These are phyloP conservation scores for Ampelocalamus luodianensis DNA, from an alignment of 176 grass and related monocot genomes.

Conservation along the genomic window DNA sequence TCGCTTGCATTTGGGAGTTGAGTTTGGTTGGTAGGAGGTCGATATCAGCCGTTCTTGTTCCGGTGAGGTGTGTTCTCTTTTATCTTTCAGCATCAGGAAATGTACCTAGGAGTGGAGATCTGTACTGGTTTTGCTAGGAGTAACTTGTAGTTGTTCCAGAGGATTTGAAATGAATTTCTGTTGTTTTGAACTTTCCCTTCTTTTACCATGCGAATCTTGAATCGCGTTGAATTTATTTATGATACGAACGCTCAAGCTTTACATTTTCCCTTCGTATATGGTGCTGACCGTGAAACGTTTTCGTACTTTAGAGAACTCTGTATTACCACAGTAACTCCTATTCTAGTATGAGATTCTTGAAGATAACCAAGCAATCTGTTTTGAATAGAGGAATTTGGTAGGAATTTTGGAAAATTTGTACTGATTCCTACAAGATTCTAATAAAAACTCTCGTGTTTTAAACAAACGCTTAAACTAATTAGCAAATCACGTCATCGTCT, in stretches of 20 bases:
- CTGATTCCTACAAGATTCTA: neutral
- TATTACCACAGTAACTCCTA: neutral
- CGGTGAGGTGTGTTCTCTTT: neutral
- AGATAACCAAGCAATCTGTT: neutral
- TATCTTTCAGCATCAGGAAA: neutral
- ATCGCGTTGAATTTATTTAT: neutral
- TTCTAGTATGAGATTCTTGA: no score
- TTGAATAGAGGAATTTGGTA: neutral
- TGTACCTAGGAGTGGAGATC: neutral
- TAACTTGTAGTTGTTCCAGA: neutral
- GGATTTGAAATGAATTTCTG: neutral
- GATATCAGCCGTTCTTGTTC: neutral
- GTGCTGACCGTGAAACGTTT: neutral
- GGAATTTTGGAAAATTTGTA: neutral
- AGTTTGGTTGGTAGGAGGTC: neutral
- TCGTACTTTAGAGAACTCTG: neutral
- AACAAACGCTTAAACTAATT: neutral
- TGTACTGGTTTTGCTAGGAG: conserved; percentile 1
- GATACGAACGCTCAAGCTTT: no score
- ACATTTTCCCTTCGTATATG: no score
- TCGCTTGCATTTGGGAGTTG: neutral
- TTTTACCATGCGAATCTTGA: neutral
- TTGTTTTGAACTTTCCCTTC: neutral
- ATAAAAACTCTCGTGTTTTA: neutral
- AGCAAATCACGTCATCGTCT: neutral